Percentiles rank a stretch among this genome's conserved stretches.
phyloP scores from a whole-genome alignment of 495 filamentous ascomycete species.

The Tetracladium setigerum region DNA sequence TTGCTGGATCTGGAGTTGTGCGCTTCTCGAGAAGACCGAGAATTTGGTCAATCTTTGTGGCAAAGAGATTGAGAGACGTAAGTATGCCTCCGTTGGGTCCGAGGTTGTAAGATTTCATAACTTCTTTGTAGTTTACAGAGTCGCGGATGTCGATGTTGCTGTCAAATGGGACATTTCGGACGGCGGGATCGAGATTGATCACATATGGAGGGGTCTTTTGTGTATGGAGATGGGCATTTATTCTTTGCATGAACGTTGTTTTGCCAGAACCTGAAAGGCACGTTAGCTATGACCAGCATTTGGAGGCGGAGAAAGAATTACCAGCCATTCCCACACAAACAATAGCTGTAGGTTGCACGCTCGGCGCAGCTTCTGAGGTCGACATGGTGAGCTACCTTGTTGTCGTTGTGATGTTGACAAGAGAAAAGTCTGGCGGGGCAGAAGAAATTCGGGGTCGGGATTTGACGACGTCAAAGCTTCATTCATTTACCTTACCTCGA shows the following conservation, averaged over 20 bases:
- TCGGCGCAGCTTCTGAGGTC: slow-evolving; percentile 5
- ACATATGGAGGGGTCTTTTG: slow-evolving; percentile 76
- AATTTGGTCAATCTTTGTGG: slow-evolving; percentile 96
- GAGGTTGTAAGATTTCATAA: slow-evolving; percentile 98
- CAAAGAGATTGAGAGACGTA: slow-evolving; percentile 91
- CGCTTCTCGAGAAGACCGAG: slow-evolving; percentile 84
- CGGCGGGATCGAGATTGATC: slow-evolving; percentile 94
- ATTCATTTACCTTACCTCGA: neutral
- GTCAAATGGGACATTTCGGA: slow-evolving; percentile 92
- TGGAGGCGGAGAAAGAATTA: slow-evolving; percentile 17
- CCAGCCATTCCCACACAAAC: slow-evolving; percentile 98
- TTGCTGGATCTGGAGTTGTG: slow-evolving; percentile 52
- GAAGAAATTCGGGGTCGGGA: slow-evolving; percentile 24
- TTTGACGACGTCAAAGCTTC: slow-evolving; percentile 31
- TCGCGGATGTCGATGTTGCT: slow-evolving; percentile 99
- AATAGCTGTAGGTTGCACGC: slow-evolving; percentile 48
- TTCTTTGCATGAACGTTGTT: slow-evolving; percentile 97
- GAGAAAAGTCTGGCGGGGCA: slow-evolving; percentile 10
- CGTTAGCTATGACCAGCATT: slow-evolving; percentile 1
- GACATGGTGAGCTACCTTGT: slow-evolving; percentile 10
- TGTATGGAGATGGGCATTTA: slow-evolving; percentile 81
- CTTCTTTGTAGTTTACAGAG: slow-evolving; percentile 97
- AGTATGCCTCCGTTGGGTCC: slow-evolving; percentile 98
- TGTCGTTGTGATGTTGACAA: slow-evolving; percentile 2
- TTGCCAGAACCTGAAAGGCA: slow-evolving; percentile 70